Conservation (phyloP, 2,329 filamentous ascomycete genomes). For the Aspergillus latus region DNA sequence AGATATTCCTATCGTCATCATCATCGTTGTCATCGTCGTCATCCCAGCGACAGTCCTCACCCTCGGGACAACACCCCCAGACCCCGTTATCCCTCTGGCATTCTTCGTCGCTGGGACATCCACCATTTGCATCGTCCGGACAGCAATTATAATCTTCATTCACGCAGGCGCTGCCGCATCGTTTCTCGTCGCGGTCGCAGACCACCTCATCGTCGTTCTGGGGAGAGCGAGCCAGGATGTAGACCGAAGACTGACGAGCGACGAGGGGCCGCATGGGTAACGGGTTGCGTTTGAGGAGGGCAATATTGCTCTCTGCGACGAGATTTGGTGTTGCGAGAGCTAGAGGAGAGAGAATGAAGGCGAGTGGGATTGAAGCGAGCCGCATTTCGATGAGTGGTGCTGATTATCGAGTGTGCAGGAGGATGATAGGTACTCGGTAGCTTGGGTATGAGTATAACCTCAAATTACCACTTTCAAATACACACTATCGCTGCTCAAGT, state of each 20-base stretch:
- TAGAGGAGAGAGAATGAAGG: conserved; percentile 3
- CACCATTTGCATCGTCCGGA: neutral
- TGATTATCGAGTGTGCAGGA: neutral
- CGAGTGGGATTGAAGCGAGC: neutral
- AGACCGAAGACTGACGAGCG: neutral
- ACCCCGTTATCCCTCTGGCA: neutral
- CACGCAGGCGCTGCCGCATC: conserved; percentile 9
- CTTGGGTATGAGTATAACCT: too few relatives aligned
- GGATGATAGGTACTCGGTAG: neutral
- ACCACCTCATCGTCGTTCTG: neutral
- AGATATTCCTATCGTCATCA: conserved; percentile 2
- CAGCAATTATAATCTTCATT: conserved; percentile 5
- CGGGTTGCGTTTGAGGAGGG: neutral
- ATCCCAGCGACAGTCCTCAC: conserved; percentile 6
- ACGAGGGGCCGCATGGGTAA: conserved; percentile 1
- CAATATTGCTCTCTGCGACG: neutral
- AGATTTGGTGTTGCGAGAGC: conserved; percentile 4
- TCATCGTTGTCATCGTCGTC: conserved; percentile 4
- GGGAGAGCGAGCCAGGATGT: conserved; percentile 3
- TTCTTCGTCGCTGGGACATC: conserved; percentile 7
- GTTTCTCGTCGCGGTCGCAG: conserved; percentile 1
- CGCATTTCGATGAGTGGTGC: neutral
- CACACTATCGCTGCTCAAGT: neutral
- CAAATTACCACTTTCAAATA: too few relatives aligned
- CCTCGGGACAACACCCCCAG: conserved; percentile 10